A percentile compares a stretch with the other conserved stretches of the same genome.
phyloP scores from a whole-genome alignment of 768 basidiomycete species.

The Psilocybe tampanensis region DNA sequence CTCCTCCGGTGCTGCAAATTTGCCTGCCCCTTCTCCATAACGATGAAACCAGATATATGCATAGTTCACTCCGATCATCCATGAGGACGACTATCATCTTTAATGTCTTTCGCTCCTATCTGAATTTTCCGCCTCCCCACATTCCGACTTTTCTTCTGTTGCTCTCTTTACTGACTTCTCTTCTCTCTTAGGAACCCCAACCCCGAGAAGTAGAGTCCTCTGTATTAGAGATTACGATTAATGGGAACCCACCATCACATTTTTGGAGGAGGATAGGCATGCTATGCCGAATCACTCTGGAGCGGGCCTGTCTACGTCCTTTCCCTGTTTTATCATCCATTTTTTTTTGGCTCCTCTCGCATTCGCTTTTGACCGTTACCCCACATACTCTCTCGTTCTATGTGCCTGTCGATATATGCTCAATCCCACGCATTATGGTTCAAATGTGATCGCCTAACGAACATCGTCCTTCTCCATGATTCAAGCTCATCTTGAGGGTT shows the following conservation, averaged over 20 bases:
- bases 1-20: neutral
- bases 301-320: conserved; percentile 1
- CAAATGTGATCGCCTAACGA: neutral
- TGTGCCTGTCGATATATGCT: neutral
- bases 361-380: neutral
- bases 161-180: conserved; percentile 24
- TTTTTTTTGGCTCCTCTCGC: neutral
- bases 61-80: conserved; percentile 96
- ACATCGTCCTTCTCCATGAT: neutral
- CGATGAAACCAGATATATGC: conserved; percentile 70
- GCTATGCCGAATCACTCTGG: neutral
- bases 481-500: neutral
- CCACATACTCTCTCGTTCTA: neutral
- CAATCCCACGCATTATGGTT: neutral
- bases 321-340: conserved; percentile 4
- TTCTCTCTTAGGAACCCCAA: conserved; percentile 55
- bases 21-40: conserved; percentile 3
- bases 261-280: conserved; percentile 6
- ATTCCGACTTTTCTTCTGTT: conserved; percentile 10
- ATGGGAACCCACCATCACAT: conserved; percentile 10
- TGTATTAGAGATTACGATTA: conserved; percentile 15
- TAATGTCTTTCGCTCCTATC: conserved; percentile 99
- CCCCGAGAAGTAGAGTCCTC: conserved; percentile 53
- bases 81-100: conserved; percentile 86
- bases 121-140: conserved; percentile 48